Evolutionary conservation across 2,329 filamentous ascomycete genomes (phyloP), one percentile per base, ranked within the genome.

Genomic region (Xylariomycetidae sp.): DNA sequence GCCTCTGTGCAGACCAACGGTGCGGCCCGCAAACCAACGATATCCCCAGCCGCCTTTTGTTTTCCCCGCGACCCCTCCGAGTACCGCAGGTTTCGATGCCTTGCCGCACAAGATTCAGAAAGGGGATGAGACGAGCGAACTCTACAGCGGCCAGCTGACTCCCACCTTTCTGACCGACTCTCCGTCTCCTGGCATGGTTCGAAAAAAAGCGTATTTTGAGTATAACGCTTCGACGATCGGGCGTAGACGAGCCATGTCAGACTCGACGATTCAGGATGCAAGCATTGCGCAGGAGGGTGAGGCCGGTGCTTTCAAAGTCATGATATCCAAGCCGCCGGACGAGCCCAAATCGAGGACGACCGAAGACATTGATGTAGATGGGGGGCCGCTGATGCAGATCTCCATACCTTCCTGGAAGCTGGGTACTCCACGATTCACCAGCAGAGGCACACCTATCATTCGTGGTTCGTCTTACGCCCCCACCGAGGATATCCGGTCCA

Each of bases 321-420:
- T 90, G 40, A 90, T 93, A 49, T 82, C 87, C 32, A 74, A 85
- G 42, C 75, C 84, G 8, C 68, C 71, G 17, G 71, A 75, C 27
- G 74, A 75, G 19, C 52, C 57, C 25, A 71, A 76, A 32, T 74
- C 79, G 17, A 82, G 72, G 52, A 82, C 78, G 5, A 70, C 76
- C 41, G 77, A 82, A 51, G 74, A 76, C 47, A 38, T 71, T 26
- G 61, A 68, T 45, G 44, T 54, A 10, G 47, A 58, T 13, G 52
- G 56, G 25, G 59, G 67, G 24, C 78, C 76, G 10, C 62, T 78
- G 22, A 66, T 93, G 31, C 76, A 88, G 46, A 73, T 90, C 26
- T 70, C 79, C 15, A 94, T 95, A 31, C 88, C 89, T 22, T 82
- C 85, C 36, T 93, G 89, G 69, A 80, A 81, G 44, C 67, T 95